phyloP scores from a whole-genome alignment of 345 rosid genomes.

The Lumnitzera littorea region DNA sequence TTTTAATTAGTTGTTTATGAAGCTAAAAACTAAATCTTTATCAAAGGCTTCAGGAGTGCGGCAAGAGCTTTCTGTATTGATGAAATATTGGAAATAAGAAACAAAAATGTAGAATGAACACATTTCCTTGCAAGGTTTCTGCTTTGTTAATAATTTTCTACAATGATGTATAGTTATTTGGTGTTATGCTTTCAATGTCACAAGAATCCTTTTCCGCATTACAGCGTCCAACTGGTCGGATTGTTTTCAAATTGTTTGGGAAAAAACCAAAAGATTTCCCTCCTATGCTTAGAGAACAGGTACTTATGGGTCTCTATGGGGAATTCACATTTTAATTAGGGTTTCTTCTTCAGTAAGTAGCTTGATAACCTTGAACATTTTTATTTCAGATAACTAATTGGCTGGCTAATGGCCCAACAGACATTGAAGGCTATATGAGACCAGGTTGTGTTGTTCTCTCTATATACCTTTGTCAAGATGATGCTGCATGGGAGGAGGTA shows the following conservation, averaged over 20 bases:
- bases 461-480: slow-evolving; percentile 76
- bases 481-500: slow-evolving; percentile 91
- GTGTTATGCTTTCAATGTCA: background rate
- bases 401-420: slow-evolving; percentile 92
- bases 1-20: no score
- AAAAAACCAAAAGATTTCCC: slow-evolving; percentile 96
- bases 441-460: slow-evolving; percentile 94
- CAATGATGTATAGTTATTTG: background rate
- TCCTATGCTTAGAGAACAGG: slow-evolving; percentile 75
- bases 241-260: slow-evolving; percentile 89
- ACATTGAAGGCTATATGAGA: slow-evolving; percentile 96
- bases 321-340: background rate
- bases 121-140: no score
- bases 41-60: no score
- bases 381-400: slow-evolving; percentile 79
- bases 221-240: slow-evolving; percentile 92
- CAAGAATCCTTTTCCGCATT: slow-evolving; percentile 11
- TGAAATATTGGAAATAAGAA: no score
- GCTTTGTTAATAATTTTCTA: background rate
- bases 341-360: slow-evolving; percentile 11
- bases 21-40: no score
- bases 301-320: slow-evolving; percentile 20
- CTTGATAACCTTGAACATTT: slow-evolving; percentile 13
- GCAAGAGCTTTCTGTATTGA: no score
- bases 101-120: no score